phyloP scores from a whole-genome alignment of 176 grass and related monocot species.

The sorghum (Sorghum bicolor) region Sorghum_bicolor_NCBIv3 NC_012871.2:16481501-16482000 shows the following conservation, averaged over 20 bases:
- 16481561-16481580: neutral
- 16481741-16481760: constrained; percentile 1
- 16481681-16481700: constrained; percentile 2
- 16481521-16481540: neutral
- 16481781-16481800: neutral
- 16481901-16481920: neutral
- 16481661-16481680: neutral
- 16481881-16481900: neutral
- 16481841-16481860: neutral
- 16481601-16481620: neutral
- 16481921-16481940: neutral
- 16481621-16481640: neutral
- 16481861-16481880: constrained; percentile 4
- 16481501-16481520: neutral
- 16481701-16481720: neutral
- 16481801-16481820: neutral
- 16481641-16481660: neutral
- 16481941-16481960: neutral
- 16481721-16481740: neutral
- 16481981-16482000: neutral
- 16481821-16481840: constrained; percentile 4
- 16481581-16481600: neutral
- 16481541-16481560: neutral
- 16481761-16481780: neutral
- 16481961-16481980: neutral